Evolutionary conservation across 1,139 yeast species (phyloP), one percentile per base, ranked within the genome.

Genomic region (Candida smagusa): DNA sequence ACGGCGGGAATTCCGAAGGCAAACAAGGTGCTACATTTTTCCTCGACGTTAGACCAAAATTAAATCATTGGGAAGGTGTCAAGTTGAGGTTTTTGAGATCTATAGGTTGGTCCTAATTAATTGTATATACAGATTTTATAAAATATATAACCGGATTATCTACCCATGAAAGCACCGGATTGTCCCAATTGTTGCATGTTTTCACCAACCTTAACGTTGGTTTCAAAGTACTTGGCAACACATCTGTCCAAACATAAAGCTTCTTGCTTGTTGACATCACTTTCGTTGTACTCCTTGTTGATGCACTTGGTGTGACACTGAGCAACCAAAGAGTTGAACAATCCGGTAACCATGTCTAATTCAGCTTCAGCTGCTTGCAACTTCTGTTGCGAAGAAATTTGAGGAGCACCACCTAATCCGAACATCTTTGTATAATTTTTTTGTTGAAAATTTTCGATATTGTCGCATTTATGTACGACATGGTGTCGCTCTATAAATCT

Each of bases 171-270:
- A 49, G 65, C 72, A 46, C 76, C 75, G 32, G 69, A 61, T 56
- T 71, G 84, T 36, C 90, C 90, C 63, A 83, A 65, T 56, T 78
- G 74, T 66, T 83, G 89, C 89, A 83, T 82, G 61, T 80, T 76
- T 57, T 90, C 97, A 50, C 97, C 97, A 48, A 94, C 96, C 69
- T 89, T 86, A 49, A 88, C 94, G 63, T 92, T 92, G 50, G 96
- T 89, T 55, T 89, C 97, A 54, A 94, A 94, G 68, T 92, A 92
- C 67, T 92, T 92, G 54, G 95, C 80, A 46, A 92, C 98, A 71
- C 99, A 92, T 74, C 98, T 83, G 69, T 92, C 99, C 51, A 94
- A 76, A 65, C 99, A 92, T 41, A 87, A 74, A 33, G 92, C 80
- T 68, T 92, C 98, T 55, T 76, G 81, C 72, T 87, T 88, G 67